phyloP scores from a whole-genome alignment of 257 asterid species.

The Solanum etuberosum region DNA sequence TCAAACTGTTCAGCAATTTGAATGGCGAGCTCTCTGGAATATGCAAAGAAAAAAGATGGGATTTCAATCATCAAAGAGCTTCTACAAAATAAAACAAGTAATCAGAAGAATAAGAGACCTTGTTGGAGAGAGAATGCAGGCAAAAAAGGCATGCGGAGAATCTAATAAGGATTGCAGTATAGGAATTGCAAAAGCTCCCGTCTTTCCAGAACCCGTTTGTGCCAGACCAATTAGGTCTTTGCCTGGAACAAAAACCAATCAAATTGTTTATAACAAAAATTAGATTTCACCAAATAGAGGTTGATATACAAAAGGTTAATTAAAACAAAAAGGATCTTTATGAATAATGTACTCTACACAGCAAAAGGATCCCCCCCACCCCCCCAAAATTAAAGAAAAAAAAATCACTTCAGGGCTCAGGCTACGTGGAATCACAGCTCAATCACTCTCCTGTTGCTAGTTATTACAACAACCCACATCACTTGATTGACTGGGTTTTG shows the following conservation, averaged over 20 bases:
- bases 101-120: constrained; percentile 10
- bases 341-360: not conserved
- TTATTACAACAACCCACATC: not conserved
- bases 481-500: not conserved
- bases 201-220: constrained; percentile 95
- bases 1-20: constrained; percentile 85
- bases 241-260: constrained; percentile 12
- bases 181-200: constrained; percentile 91
- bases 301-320: not conserved
- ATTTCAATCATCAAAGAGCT: not conserved
- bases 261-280: not conserved
- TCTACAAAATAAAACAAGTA: not conserved
- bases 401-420: not conserved
- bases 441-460: not conserved
- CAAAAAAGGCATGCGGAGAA: constrained; percentile 70
- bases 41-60: not conserved
- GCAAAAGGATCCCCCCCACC: not conserved
- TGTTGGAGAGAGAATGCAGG: constrained; percentile 82
- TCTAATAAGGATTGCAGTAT: constrained; percentile 69
- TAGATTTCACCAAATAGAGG: not conserved
- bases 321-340: not conserved
- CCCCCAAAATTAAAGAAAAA: not conserved
- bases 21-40: constrained; percentile 65
- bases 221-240: constrained; percentile 87
- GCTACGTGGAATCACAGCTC: not conserved